Evolutionary conservation across 1,284 basidiomycete genomes (phyloP), one percentile per base, ranked within the genome.

Genomic region (Trichosporon asahii): DNA sequence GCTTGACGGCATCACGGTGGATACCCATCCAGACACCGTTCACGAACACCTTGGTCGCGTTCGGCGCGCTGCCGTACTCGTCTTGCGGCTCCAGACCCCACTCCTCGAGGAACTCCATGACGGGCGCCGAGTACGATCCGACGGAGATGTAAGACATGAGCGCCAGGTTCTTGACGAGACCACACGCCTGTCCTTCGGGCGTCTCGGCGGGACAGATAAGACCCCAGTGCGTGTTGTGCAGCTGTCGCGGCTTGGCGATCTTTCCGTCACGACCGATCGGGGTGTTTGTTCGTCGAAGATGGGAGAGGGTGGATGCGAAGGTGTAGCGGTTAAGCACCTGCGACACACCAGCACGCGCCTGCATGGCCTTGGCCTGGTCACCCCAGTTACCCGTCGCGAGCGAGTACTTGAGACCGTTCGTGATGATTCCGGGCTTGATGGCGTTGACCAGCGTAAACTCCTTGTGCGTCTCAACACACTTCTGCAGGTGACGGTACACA

Each of bases 11-110:
- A 77, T 98, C 93, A 70, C 95, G 92, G 84, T 98, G 95, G n/a
- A 98, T 94, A 75, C 97, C 97, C 88, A 98, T 94, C 97, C 97
- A 99, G 11, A 98, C 95, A 80, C 97, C 97, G 78, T 99, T 99
- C 74, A 99, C 94, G 83, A 99, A 99, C 46, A 99, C 94, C 85
- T 99, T 99, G 40, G 96, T 98, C 70, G 90, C 93, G 14, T 90
- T 89, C 21, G 90, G 87, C 18, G 93, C 92, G 79, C 92, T 89
- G 0, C 91, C 90, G 78, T 94, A 95, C 83, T 97, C 94, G 79
- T 95, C 93, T 71, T 96, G 83, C 35, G 92, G 92, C 82, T 97
- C 94, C 76, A 97, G 85, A 76, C 95, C 96, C 94, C 96, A 98
- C 85, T 98, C 96, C 80, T 98, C 94, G 86, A 99, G 86, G 85